phyloP scores from a whole-genome alignment of 2,329 filamentous ascomycete genomes.

The Aspergillus ochraceus region DNA sequence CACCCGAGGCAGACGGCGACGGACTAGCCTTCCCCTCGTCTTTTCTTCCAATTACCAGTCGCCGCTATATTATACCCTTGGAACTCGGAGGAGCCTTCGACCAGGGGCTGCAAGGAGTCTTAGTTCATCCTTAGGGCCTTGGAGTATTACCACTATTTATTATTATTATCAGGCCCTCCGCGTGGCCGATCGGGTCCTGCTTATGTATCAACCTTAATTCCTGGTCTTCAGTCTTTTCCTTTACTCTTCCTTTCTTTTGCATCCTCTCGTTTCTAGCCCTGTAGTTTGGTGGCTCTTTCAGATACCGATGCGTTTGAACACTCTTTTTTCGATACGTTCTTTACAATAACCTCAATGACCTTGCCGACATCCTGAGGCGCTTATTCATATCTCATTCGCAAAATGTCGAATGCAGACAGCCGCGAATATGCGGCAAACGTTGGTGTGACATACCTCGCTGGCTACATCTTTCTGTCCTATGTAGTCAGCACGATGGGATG shows the following conservation, averaged over 20 bases:
- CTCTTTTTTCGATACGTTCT: neutral
- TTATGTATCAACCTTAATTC: conserved; percentile 1
- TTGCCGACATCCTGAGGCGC: neutral
- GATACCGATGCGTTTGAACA: conserved; percentile 1
- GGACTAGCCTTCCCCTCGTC: conserved; percentile 1
- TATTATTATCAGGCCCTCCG: conserved; percentile 1
- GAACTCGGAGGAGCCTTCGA: neutral
- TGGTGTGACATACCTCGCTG: conserved; percentile 46
- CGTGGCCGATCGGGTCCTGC: neutral
- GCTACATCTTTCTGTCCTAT: conserved; percentile 68
- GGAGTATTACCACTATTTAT: neutral
- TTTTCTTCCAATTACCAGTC: conserved; percentile 2
- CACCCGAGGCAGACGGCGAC: conserved; percentile 3
- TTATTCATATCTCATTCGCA: conserved; percentile 5
- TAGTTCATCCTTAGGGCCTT: neutral
- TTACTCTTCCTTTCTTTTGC: neutral
- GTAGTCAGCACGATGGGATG: conserved; percentile 73
- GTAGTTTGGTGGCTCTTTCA: neutral
- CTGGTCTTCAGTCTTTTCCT: neutral
- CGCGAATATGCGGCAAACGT: conserved; percentile 9
- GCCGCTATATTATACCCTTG: conserved; percentile 2
- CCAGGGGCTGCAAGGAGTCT: neutral
- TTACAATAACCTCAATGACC: neutral
- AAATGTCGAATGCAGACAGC: conserved; percentile 20
- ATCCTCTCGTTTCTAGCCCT: neutral